Conservation (phyloP, 768 basidiomycete species). For the Roridomyces roridus region DNA sequence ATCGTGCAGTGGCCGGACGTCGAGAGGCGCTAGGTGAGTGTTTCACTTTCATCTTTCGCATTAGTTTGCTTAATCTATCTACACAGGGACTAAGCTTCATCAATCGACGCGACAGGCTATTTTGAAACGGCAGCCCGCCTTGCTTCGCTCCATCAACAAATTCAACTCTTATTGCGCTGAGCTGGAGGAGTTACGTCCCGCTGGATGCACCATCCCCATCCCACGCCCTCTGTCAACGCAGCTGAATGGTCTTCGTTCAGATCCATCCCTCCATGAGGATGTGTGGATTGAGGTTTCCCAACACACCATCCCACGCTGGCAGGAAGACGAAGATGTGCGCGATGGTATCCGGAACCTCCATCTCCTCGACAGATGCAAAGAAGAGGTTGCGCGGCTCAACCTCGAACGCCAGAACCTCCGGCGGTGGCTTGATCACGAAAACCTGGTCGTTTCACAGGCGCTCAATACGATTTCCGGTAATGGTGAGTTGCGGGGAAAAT, state of each 20-base stretch:
- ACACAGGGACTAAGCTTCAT: conserved; percentile 39
- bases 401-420: conserved; percentile 28
- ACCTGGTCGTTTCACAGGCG: background rate
- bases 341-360: conserved; percentile 34
- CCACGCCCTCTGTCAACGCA: conserved; percentile 38
- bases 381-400: conserved; percentile 24
- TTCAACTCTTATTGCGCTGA: conserved; percentile 33
- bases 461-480: background rate
- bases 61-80: background rate
- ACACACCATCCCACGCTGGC: conserved; percentile 33
- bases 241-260: conserved; percentile 31
- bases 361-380: conserved; percentile 20
- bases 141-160: conserved; percentile 35
- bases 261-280: conserved; percentile 39
- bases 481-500: background rate
- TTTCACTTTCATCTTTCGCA: background rate
- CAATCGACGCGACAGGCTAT: conserved; percentile 40
- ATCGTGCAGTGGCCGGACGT: conserved; percentile 37
- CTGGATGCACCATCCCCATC: conserved; percentile 35
- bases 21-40: conserved; percentile 39
- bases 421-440: background rate
- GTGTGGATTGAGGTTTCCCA: conserved; percentile 37
- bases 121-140: conserved; percentile 33
- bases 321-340: conserved; percentile 35
- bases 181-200: conserved; percentile 28